A percentile compares a stretch with the other conserved stretches of the same genome.
These are phyloP conservation scores for Yamadazyma diddensiae DNA, from an alignment of 1,139 yeast genomes.

Conservation along the genomic window DNA sequence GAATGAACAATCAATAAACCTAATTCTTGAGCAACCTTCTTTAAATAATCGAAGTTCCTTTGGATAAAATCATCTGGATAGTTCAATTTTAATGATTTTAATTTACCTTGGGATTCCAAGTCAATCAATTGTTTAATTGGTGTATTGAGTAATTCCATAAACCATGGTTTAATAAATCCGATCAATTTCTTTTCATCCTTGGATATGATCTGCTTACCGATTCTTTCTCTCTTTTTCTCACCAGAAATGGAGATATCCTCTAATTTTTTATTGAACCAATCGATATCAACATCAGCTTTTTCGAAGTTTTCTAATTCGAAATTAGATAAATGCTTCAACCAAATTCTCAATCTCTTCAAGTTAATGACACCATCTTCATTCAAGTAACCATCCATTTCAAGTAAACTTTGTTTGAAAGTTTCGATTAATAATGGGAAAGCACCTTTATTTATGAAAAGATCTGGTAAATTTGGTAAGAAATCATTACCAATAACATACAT, in stretches of 20 bases:
- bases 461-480: slow-evolving; percentile 97
- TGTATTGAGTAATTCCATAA: slow-evolving; percentile 39
- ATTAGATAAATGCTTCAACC: slow-evolving; percentile 67
- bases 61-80: slow-evolving; percentile 45
- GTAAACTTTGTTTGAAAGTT: slow-evolving; percentile 80
- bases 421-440: slow-evolving; percentile 89
- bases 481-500: slow-evolving; percentile 97
- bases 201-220: slow-evolving; percentile 64
- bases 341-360: slow-evolving; percentile 63
- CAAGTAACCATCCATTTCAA: slow-evolving; percentile 77
- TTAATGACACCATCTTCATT: slow-evolving; percentile 82
- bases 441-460: slow-evolving; percentile 88
- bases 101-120: slow-evolving; percentile 41
- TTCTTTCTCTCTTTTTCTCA: slow-evolving; percentile 60
- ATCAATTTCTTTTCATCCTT: slow-evolving; percentile 70
- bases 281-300: slow-evolving; percentile 77
- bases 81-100: slow-evolving; percentile 45
- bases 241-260: slow-evolving; percentile 77
- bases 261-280: slow-evolving; percentile 85
- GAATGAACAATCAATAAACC: slow-evolving; percentile 69
- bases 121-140: slow-evolving; percentile 28
- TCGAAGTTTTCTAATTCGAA: slow-evolving; percentile 83
- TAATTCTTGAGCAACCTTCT: slow-evolving; percentile 59
- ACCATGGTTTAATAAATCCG: slow-evolving; percentile 67
- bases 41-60: slow-evolving; percentile 56